These are phyloP conservation scores for Spirogloea muscicola DNA, from an alignment of 139 green algal species.

Conservation along the genomic window DNA sequence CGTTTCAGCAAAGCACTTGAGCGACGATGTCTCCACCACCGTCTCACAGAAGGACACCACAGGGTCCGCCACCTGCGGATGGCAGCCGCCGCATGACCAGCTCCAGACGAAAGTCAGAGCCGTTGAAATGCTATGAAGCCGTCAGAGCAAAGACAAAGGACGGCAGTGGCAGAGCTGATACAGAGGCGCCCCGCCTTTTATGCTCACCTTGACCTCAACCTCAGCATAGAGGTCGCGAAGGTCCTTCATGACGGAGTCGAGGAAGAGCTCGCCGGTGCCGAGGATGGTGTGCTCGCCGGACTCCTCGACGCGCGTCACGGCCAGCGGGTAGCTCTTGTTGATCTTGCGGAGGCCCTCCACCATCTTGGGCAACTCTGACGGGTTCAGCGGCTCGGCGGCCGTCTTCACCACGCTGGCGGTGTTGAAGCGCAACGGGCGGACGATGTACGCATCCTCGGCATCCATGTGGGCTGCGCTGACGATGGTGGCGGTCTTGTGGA, in stretches of 20 bases:
- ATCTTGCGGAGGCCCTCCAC: slow-evolving; percentile 63
- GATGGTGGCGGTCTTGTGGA: slow-evolving; percentile 90
- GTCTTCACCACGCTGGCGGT: slow-evolving; percentile 85
- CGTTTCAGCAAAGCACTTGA: slow-evolving; percentile 97
- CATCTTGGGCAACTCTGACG: slow-evolving; percentile 95
- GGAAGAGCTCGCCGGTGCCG: slow-evolving; percentile 93
- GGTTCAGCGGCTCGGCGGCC: slow-evolving; percentile 93
- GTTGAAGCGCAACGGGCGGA: slow-evolving; percentile 65
- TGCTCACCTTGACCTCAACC: slow-evolving; percentile 97
- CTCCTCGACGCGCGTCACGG: slow-evolving; percentile 89
- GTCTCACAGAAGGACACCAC: slow-evolving; percentile 83
- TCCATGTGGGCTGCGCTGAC: slow-evolving; percentile 25
- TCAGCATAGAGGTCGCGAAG: slow-evolving; percentile 66
- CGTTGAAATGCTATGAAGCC: no score
- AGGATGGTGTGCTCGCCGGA: slow-evolving; percentile 94
- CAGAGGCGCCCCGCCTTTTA: no score
- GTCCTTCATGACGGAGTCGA: slow-evolving; percentile 93
- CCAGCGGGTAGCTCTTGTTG: slow-evolving; percentile 58
- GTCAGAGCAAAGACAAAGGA: no score
- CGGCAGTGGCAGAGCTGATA: no score
- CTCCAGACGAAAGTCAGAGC: no score
- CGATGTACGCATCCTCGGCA: slow-evolving; percentile 61
- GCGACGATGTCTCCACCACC: slow-evolving; percentile 85
- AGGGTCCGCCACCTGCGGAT: slow-evolving; percentile 26
- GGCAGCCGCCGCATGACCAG: background rate